Evolutionary conservation across 139 green algal species (phyloP).

Genomic region (Chlorella sp.): DNA sequence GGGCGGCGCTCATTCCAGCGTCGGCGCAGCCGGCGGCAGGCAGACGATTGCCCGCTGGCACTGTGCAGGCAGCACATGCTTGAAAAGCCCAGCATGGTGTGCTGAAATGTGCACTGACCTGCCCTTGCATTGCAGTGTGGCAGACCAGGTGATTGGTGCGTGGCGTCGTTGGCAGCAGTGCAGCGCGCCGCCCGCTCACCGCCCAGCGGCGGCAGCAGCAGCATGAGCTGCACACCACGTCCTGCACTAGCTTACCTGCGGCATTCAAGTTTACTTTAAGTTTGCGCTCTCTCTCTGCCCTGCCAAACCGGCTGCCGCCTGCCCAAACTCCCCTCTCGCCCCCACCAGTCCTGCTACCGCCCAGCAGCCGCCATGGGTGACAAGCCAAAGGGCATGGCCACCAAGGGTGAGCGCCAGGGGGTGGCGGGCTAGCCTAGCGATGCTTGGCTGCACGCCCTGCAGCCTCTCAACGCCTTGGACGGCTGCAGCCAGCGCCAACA

Average conservation of each 20-base stretch:
- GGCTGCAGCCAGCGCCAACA: too few species aligned
- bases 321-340: background rate
- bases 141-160: too few species aligned
- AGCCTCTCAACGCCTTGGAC: background rate
- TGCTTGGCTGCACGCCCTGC: too few species aligned
- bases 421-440: too few species aligned
- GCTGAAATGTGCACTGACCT: too few species aligned
- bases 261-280: background rate
- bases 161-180: background rate
- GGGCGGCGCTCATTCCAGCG: too few species aligned
- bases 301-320: background rate
- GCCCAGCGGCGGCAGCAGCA: background rate
- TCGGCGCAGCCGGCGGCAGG: too few species aligned
- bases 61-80: too few species aligned
- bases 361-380: slow-evolving; percentile 10
- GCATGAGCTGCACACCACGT: background rate
- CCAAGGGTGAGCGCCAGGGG: slow-evolving; percentile 15
- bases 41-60: too few species aligned
- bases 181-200: background rate
- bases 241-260: too few species aligned
- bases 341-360: background rate
- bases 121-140: too few species aligned
- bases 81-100: too few species aligned
- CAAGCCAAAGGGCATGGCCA: slow-evolving; percentile 44
- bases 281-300: background rate